These are phyloP conservation scores for Xylaria hypoxylon DNA, from an alignment of 2,329 filamentous ascomycete genomes.

Conservation along the genomic window DNA sequence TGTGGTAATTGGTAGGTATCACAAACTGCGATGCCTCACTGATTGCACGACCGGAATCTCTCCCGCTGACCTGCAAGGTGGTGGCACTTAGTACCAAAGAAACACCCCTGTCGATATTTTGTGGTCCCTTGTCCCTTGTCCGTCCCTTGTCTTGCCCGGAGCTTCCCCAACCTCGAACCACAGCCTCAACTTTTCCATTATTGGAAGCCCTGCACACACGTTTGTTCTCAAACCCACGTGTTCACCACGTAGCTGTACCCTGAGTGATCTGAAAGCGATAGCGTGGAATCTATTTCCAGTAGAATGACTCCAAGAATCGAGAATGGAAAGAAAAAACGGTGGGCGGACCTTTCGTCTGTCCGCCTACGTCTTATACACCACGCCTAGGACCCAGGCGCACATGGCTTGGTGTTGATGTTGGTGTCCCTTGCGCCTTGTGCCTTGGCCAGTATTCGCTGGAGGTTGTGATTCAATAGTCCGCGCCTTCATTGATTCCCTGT, in stretches of 20 bases:
- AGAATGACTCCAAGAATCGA: slow-evolving; percentile 17
- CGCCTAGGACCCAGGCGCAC: slow-evolving; percentile 17
- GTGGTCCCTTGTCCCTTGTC: slow-evolving; percentile 20
- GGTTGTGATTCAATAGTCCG: slow-evolving; percentile 32
- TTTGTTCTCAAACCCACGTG: slow-evolving; percentile 20
- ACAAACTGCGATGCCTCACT: neutral
- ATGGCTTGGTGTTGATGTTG: slow-evolving; percentile 2
- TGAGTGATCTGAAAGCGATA: neutral
- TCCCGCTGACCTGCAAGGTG: slow-evolving; percentile 11
- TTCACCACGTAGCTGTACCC: slow-evolving; percentile 16
- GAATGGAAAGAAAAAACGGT: slow-evolving; percentile 11
- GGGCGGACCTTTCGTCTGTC: slow-evolving; percentile 23
- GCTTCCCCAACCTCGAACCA: slow-evolving; percentile 37
- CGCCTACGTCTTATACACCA: slow-evolving; percentile 28
- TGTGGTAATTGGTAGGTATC: neutral
- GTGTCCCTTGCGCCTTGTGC: neutral
- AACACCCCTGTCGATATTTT: no score
- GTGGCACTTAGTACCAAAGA: no score
- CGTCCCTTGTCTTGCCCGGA: slow-evolving; percentile 28
- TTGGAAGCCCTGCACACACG: slow-evolving; percentile 3
- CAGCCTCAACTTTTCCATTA: slow-evolving; percentile 15
- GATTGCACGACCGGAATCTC: neutral
- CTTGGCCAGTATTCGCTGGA: neutral
- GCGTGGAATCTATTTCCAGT: slow-evolving; percentile 29
- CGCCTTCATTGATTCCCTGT: slow-evolving; percentile 30